phyloP scores from a whole-genome alignment of 805 yeast genomes.

The Jamesozyma jinghongensis region DNA sequence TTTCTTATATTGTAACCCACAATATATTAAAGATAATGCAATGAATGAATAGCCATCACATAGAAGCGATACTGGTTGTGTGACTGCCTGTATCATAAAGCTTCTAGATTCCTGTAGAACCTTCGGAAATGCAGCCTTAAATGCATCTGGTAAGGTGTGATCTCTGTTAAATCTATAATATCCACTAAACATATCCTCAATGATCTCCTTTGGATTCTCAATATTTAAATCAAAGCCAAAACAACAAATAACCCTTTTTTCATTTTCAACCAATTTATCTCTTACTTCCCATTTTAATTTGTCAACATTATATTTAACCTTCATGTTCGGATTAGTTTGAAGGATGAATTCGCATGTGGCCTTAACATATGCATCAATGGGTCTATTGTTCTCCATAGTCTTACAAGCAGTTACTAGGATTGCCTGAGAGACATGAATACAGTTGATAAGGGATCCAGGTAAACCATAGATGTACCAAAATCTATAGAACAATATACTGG shows the following conservation, averaged over 20 bases:
- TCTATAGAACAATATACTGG: slow-evolving; percentile 28
- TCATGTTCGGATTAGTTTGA: slow-evolving; percentile 16
- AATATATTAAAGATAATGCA: slow-evolving; percentile 23
- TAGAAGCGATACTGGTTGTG: slow-evolving; percentile 30
- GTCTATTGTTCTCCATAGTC: slow-evolving; percentile 31
- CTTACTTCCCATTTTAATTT: slow-evolving; percentile 31
- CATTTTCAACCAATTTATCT: slow-evolving; percentile 28
- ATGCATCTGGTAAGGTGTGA: slow-evolving; percentile 20
- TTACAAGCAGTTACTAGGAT: slow-evolving; percentile 32
- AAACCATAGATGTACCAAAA: slow-evolving; percentile 28
- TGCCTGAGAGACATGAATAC: slow-evolving; percentile 28
- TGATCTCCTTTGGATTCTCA: slow-evolving; percentile 28
- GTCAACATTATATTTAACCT: slow-evolving; percentile 23
- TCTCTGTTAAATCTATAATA: slow-evolving; percentile 26
- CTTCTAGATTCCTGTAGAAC: slow-evolving; percentile 28
- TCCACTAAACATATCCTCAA: slow-evolving; percentile 30
- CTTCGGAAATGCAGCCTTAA: slow-evolving; percentile 24
- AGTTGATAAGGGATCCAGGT: slow-evolving; percentile 22
- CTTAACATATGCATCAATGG: slow-evolving; percentile 28
- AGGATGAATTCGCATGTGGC: slow-evolving; percentile 25
- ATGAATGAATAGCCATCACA: slow-evolving; percentile 29
- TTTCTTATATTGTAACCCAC: slow-evolving; percentile 26
- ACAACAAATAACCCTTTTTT: slow-evolving; percentile 23
- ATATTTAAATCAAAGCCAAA: slow-evolving; percentile 30
- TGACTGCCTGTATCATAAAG: slow-evolving; percentile 30